These are phyloP conservation scores for Podospora didyma DNA, from an alignment of 495 filamentous ascomycete genomes.

Conservation along the genomic window DNA sequence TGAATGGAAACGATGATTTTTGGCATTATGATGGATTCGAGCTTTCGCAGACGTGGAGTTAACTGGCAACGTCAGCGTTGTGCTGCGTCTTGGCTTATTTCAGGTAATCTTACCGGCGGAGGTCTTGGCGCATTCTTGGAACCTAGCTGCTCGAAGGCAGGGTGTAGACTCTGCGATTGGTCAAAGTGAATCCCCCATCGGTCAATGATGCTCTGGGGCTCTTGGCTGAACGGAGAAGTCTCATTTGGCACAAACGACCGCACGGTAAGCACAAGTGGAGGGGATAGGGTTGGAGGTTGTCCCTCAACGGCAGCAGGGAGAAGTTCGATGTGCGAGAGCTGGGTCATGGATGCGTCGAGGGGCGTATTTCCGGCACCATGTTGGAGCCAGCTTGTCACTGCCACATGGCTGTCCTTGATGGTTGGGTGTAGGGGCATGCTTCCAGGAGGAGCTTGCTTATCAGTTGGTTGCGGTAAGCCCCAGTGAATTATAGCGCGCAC, in stretches of 20 bases:
- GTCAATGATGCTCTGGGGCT: conserved; percentile 63
- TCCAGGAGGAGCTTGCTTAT: conserved; percentile 34
- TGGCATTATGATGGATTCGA: conserved; percentile 60
- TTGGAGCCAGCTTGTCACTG: conserved; percentile 47
- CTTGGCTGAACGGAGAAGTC: conserved; percentile 54
- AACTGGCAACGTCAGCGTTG: conserved; percentile 38
- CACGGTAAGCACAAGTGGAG: conserved; percentile 64
- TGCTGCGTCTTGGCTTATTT: not conserved
- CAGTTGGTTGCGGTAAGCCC: conserved; percentile 31
- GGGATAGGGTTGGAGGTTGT: conserved; percentile 42
- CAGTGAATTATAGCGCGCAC: conserved; percentile 59
- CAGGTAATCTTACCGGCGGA: conserved; percentile 32
- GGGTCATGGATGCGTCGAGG: conserved; percentile 51
- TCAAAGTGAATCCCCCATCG: conserved; percentile 70
- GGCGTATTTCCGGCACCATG: conserved; percentile 37
- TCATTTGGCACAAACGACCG: conserved; percentile 58
- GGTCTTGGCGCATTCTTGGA: conserved; percentile 48
- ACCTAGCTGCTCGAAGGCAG: conserved; percentile 70
- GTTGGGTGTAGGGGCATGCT: conserved; percentile 34
- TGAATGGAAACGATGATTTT: conserved; percentile 67
- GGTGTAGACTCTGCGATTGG: conserved; percentile 56
- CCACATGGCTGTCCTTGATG: conserved; percentile 47
- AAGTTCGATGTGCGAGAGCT: conserved; percentile 63
- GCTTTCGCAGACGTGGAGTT: conserved; percentile 57
- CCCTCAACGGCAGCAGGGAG: conserved; percentile 45